These are phyloP conservation scores for Naganishia kalamii DNA, from an alignment of 768 basidiomycete genomes.

Conservation along the genomic window DNA sequence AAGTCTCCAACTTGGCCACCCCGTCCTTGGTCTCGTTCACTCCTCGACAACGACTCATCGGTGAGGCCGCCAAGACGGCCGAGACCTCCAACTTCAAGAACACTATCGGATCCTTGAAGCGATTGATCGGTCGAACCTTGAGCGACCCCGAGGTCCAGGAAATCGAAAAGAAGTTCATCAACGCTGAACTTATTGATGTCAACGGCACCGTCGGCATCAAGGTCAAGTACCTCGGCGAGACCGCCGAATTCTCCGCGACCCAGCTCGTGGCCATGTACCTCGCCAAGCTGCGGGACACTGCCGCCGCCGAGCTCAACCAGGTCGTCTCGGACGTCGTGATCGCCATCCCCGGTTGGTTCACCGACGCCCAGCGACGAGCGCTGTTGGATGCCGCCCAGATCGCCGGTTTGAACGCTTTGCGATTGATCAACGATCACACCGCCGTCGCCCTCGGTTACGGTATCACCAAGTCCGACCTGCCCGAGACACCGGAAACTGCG, in stretches of 20 bases:
- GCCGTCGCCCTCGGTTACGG: conserved; percentile 95
- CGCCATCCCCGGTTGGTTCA: conserved; percentile 94
- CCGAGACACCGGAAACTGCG: conserved; percentile 66
- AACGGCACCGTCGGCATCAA: conserved; percentile 74
- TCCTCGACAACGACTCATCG: conserved; percentile 79
- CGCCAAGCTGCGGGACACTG: conserved; percentile 81
- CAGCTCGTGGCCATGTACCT: conserved; percentile 89
- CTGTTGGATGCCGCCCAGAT: conserved; percentile 82
- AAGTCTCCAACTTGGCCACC: conserved; percentile 92
- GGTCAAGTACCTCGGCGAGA: conserved; percentile 84
- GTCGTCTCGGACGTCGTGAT: conserved; percentile 87
- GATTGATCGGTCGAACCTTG: conserved; percentile 74
- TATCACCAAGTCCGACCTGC: conserved; percentile 96
- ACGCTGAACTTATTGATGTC: conserved; percentile 77
- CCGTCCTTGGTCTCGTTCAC: conserved; percentile 97
- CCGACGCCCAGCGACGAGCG: conserved; percentile 85
- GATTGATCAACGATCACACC: conserved; percentile 94
- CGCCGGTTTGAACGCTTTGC: conserved; percentile 80
- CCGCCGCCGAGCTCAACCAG: conserved; percentile 74
- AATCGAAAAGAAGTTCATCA: conserved; percentile 84
- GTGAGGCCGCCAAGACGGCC: conserved; percentile 92
- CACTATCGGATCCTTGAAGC: conserved; percentile 86
- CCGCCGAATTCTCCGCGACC: conserved; percentile 69
- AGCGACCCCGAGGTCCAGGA: conserved; percentile 67
- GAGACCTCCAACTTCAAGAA: conserved; percentile 98